Base-by-base conservation (phyloP, 352 stramenopile genomes). In the Phytophthora meadii region DNA sequence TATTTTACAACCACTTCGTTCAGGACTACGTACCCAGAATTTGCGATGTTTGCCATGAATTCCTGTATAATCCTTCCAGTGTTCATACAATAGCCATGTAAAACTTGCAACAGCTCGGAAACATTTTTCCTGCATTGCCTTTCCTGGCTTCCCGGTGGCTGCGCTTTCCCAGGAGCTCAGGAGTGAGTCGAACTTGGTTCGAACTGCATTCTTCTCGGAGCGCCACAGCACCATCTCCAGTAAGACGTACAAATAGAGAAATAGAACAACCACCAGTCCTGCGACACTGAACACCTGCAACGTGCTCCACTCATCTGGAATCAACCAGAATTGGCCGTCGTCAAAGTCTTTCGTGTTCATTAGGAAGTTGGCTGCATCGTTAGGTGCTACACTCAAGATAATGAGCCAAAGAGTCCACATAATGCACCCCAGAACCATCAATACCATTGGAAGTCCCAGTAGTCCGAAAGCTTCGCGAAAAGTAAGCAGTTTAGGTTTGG, bases 31-130 rank as follows among this genome's bases (percentile, higher is more conserved):
- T 53, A 77, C 64, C 72, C 68, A 81, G 17, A 57, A 65, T 32
- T 81, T 80, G 42, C 72, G 72, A 12, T 80, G 36, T 19, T 54
- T 55, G 2, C 72, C 68, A 3, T 74, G 34, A 28, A 76, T 76
- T 3, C 45, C 28, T 25, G 60, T 73, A 14, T 70, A 27, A 1
- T 57, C 47, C 10, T 14, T 65, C 63, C 72, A 80, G 1, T 45
- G 7, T 8, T 42, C 14, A 9, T 2, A 37, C 30, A 36, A 2
- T 14, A 36, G 9, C 30, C 30, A 36, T 19, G 27, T 63, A 61
- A 10, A 48, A 6, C 11, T 44, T 52, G 53, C 61, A 69, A n/a
- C 28, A 64, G 15, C 36, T 34, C 4, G 15, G 27, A 14, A 69
- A 28, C 3, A 27, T 7, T 39, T 24, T 42, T 40, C 30, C 8